These are phyloP conservation scores for Cucurbita pepo DNA, from an alignment of 306 rosid genomes.

Conservation along the genomic window DNA sequence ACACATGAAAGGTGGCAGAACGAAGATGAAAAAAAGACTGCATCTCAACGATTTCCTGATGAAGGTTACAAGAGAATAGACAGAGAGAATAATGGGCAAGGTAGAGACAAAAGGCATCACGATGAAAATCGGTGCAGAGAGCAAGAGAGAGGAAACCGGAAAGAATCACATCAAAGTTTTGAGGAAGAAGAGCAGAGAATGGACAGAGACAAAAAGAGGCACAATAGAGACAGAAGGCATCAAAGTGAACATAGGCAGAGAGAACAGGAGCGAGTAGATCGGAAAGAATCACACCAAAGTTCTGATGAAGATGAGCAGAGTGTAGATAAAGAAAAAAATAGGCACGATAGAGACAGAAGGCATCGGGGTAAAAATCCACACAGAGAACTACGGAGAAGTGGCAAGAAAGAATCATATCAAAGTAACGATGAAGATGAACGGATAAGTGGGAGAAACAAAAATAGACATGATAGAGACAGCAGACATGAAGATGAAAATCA, in stretches of 20 bases:
- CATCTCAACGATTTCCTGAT: too few relatives aligned
- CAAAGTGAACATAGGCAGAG: conserved; percentile 3
- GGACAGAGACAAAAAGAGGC: conserved; percentile 10
- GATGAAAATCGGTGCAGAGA: conserved; percentile 6
- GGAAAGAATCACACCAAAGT: conserved; percentile 9
- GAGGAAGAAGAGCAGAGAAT: conserved; percentile 16
- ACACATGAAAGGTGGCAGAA: too few relatives aligned
- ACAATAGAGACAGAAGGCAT: conserved; percentile 10
- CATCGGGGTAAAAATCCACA: conserved; percentile 7
- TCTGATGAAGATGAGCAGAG: conserved; percentile 26
- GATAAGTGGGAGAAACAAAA: conserved; percentile 10
- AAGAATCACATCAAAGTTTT: conserved; percentile 9
- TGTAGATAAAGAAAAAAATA: background rate
- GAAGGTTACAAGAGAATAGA: conserved; percentile 8
- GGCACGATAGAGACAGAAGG: conserved; percentile 11
- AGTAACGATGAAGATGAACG: conserved; percentile 18
- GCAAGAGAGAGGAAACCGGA: conserved; percentile 13
- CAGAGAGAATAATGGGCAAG: conserved; percentile 10
- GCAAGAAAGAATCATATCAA: conserved; percentile 9
- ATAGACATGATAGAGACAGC: conserved; percentile 10
- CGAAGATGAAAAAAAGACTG: too few relatives aligned
- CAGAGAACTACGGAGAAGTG: conserved; percentile 2
- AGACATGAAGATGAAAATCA: conserved; percentile 6
- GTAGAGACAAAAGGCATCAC: conserved; percentile 2
- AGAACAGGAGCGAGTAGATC: conserved; percentile 8